Conservation (phyloP, 192 early-diverging fungal genomes). For the Dissophora globulifera region DNA sequence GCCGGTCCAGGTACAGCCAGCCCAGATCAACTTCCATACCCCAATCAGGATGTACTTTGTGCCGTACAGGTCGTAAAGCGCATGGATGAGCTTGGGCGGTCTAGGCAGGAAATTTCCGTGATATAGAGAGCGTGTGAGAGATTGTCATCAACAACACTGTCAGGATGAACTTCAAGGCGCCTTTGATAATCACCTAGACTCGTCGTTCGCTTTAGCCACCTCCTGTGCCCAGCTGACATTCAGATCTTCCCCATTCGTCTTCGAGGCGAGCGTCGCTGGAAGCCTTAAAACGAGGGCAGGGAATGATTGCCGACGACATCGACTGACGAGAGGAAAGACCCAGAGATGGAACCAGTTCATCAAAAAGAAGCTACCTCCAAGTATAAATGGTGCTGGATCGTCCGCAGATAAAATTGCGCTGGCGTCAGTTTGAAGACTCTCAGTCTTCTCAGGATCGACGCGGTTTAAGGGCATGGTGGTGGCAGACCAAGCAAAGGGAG, state of each 20-base stretch:
- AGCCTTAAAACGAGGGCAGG: constrained; percentile 19
- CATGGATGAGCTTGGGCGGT: constrained; percentile 17
- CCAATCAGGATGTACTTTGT: constrained; percentile 60
- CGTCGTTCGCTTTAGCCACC: constrained; percentile 18
- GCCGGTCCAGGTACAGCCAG: constrained; percentile 65
- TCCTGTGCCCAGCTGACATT: constrained; percentile 27
- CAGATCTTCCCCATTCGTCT: constrained; percentile 29
- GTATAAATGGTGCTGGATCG: constrained; percentile 15
- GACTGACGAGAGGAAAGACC: constrained; percentile 25
- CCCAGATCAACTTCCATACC: constrained; percentile 71
- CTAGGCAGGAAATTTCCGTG: no score
- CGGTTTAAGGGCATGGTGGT: no score
- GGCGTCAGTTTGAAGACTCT: no score
- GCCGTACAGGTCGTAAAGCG: constrained; percentile 27
- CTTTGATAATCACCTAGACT: no score
- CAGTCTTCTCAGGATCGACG: no score
- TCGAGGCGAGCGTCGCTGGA: constrained; percentile 11
- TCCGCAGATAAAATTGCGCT: background rate
- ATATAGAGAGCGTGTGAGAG: background rate
- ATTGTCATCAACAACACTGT: background rate
- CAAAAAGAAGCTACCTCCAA: constrained; percentile 36
- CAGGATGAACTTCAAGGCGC: background rate
- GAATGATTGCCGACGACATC: constrained; percentile 24
- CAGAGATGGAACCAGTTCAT: constrained; percentile 38
- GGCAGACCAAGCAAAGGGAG: no score